Conservation (phyloP, 2,329 filamentous ascomycete genomes). For the Colletotrichum sidae region DNA sequence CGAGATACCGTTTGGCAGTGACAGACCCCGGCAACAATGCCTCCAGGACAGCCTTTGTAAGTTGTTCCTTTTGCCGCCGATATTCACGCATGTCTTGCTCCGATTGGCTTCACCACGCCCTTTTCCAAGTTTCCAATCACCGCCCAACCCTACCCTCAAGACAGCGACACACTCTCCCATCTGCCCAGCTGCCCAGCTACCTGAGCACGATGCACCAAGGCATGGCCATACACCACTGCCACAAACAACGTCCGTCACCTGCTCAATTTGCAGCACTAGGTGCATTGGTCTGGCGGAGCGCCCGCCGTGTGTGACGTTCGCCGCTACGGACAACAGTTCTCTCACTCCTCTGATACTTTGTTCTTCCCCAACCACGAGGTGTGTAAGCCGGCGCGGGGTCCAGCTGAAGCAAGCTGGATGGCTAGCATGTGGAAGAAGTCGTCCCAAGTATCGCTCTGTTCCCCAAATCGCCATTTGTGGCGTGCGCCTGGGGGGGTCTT, state of each 20-base stretch:
- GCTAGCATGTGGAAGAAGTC: slow-evolving; percentile 25
- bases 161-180: not conserved
- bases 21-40: slow-evolving; percentile 15
- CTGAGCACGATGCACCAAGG: not conserved
- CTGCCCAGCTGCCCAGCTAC: not conserved
- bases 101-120: slow-evolving; percentile 5
- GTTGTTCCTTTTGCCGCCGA: slow-evolving; percentile 13
- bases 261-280: slow-evolving; percentile 28
- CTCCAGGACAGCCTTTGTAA: slow-evolving; percentile 36
- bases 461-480: slow-evolving; percentile 33
- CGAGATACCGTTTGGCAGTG: not conserved
- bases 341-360: slow-evolving; percentile 22
- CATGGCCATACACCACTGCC: not conserved
- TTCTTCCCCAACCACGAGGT: slow-evolving; percentile 8
- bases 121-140: not conserved
- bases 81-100: slow-evolving; percentile 1
- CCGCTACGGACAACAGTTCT: slow-evolving; percentile 6
- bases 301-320: slow-evolving; percentile 8
- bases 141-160: slow-evolving; percentile 7
- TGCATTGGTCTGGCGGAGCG: slow-evolving; percentile 18
- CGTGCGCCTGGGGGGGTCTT: slow-evolving; percentile 1
- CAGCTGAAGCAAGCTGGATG: not conserved
- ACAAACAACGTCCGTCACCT: slow-evolving; percentile 18
- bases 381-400: slow-evolving; percentile 5
- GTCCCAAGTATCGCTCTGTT: slow-evolving; percentile 10